Evolutionary conservation across 208 protist species (phyloP).

Genomic region (Trypanosomatidae sp.): DNA sequence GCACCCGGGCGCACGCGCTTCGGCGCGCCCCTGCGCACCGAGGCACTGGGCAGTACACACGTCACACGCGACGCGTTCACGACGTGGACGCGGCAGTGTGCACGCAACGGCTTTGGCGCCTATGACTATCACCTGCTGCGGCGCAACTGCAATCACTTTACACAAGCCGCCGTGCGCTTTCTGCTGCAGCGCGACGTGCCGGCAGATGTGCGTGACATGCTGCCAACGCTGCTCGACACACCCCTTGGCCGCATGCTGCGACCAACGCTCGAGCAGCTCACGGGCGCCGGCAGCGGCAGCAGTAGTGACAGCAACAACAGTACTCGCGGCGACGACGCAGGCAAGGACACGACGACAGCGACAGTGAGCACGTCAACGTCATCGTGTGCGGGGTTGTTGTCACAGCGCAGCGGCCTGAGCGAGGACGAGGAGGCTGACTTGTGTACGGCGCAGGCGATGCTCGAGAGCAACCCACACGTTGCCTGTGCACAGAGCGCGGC

Average conservation of each 20-base stretch:
- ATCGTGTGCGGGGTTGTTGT: slow-evolving; percentile 9
- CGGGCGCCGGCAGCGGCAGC: not conserved
- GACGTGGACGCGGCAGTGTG: slow-evolving; percentile 21
- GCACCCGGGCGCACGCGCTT: slow-evolving; percentile 64
- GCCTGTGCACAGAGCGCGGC: slow-evolving; percentile 5
- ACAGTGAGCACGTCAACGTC: not conserved
- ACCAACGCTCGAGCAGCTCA: slow-evolving; percentile 64
- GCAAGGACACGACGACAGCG: not conserved
- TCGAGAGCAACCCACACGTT: slow-evolving; percentile 56
- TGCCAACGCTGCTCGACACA: slow-evolving; percentile 52
- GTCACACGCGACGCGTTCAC: slow-evolving; percentile 44
- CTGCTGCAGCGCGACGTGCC: slow-evolving; percentile 48
- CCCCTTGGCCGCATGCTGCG: slow-evolving; percentile 71
- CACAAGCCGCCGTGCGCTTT: slow-evolving; percentile 63
- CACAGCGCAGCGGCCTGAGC: slow-evolving; percentile 11
- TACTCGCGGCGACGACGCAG: not conserved
- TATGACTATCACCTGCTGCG: slow-evolving; percentile 82
- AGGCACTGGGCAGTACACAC: slow-evolving; percentile 41
- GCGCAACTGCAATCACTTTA: slow-evolving; percentile 93
- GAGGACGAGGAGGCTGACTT: slow-evolving; percentile 53
- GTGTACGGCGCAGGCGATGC: slow-evolving; percentile 30
- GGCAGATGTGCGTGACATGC: slow-evolving; percentile 62
- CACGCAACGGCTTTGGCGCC: slow-evolving; percentile 27
- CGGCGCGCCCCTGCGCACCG: slow-evolving; percentile 40
- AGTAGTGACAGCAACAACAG: not conserved